Evolutionary conservation across 108 stramenopile species (phyloP).

Genomic region (Pseudonitzschia delicatissima): DNA sequence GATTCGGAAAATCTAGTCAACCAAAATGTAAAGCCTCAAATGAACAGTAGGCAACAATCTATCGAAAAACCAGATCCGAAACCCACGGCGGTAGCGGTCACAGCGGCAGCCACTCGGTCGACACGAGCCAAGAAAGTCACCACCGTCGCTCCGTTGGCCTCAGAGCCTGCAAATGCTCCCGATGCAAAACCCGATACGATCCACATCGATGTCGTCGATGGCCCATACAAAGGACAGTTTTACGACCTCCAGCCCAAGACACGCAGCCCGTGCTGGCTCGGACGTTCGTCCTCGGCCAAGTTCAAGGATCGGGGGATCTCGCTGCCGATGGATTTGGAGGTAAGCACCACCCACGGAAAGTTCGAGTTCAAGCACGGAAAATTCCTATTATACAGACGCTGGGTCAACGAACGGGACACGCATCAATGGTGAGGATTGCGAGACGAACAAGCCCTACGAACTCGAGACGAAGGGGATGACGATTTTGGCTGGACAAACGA

Average conservation of each 20-base stretch:
- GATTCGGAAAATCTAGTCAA: constrained; percentile 10
- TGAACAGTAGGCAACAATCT: not conserved
- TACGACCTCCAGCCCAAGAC: constrained; percentile 42
- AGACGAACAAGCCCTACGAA: constrained; percentile 35
- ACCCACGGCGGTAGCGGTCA: not conserved
- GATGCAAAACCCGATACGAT: constrained; percentile 13
- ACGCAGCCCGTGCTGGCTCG: constrained; percentile 48
- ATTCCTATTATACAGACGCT: constrained; percentile 66
- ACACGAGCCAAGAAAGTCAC: not conserved
- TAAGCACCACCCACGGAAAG: constrained; percentile 81
- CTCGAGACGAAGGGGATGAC: constrained; percentile 44
- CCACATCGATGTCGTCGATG: constrained; percentile 45
- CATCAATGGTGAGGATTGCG: constrained; percentile 32
- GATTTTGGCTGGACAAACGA: constrained; percentile 45
- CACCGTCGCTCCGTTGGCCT: not conserved
- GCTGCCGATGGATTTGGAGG: constrained; percentile 70
- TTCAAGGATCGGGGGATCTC: constrained; percentile 70
- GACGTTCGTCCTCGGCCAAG: constrained; percentile 75
- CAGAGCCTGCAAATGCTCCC: not conserved
- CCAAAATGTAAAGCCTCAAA: not conserved
- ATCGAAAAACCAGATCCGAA: not conserved
- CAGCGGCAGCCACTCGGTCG: not conserved
- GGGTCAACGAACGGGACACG: constrained; percentile 82
- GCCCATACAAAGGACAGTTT: constrained; percentile 49
- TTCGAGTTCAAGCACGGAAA: constrained; percentile 41